phyloP scores from a whole-genome alignment of 2,329 filamentous ascomycete genomes.

The Aspergillus ochraceus region DNA sequence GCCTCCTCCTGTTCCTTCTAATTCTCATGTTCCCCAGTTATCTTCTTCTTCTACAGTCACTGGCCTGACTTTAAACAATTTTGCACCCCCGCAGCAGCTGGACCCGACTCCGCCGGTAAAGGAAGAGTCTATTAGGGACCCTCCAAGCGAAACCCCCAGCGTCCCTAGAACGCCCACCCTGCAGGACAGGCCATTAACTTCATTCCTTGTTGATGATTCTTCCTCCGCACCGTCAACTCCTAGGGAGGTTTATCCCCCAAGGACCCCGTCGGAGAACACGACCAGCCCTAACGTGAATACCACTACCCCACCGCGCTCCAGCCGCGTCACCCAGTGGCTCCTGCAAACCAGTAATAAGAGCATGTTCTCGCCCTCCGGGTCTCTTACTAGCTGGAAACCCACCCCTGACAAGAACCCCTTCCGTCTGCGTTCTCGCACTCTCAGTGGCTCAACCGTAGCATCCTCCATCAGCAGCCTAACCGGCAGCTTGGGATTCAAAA shows the following conservation, averaged over 20 bases:
- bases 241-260: constrained; percentile 4
- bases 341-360: constrained; percentile 21
- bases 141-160: constrained; percentile 5
- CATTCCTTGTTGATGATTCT: constrained; percentile 18
- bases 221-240: constrained; percentile 2
- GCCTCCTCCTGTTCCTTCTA: constrained; percentile 12
- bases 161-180: constrained; percentile 24
- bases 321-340: constrained; percentile 34
- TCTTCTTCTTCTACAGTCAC: constrained; percentile 19
- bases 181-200: constrained; percentile 23
- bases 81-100: constrained; percentile 2
- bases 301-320: constrained; percentile 21
- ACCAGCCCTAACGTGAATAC: constrained; percentile 2
- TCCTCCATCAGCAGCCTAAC: constrained; percentile 29
- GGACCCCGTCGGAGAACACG: constrained; percentile 10
- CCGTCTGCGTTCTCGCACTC: constrained; percentile 30
- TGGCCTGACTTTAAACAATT: constrained; percentile 13
- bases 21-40: constrained; percentile 34
- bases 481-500: background rate
- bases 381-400: constrained; percentile 14
- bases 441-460: constrained; percentile 37
- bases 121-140: constrained; percentile 1
- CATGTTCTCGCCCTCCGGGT: constrained; percentile 5
- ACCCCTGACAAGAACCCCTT: constrained; percentile 23
- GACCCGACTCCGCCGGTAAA: background rate